Base-by-base conservation (phyloP, 225 moss, liverwort and hornwort genomes). In the Physcomitrellopsis africana region DNA sequence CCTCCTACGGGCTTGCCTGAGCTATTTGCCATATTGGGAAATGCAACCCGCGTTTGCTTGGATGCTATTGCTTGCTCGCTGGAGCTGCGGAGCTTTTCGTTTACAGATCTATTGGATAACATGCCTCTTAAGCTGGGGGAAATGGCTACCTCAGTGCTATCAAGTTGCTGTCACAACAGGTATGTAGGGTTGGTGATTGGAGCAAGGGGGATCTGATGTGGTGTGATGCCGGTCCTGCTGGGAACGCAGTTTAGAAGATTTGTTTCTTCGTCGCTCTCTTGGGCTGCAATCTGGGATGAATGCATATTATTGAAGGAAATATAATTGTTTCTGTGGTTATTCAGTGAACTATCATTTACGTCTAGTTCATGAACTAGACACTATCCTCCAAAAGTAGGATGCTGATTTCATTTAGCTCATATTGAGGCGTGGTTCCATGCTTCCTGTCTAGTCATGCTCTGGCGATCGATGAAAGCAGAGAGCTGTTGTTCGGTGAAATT, bases 41-140 rank as follows among this genome's bases (percentile, higher is more conserved):
- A 73, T 75, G 97, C 94, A 45, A 83, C 87, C 13, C 97, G 97
- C 59, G 75, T 90, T 44, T 86, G 94, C 48, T 72, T 99, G 81
- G 97, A 99, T 76, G 97, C 94, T 69, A 90, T 99, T 65, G 94
- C 93, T 37, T 90, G 90, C 86, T 99, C 97, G 11, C 82, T 99
- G 62, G 93, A 99, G 70, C 84, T 99, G 10, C 84, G 97, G 67
- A 99, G 97, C 49, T 94, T 94, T 53, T 91, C 84, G 51, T 99
- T 99, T 67, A 89, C 94, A 61, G 97, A 99, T 76, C 73, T 99
- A 70, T 81, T 99, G 69, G 97, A 99, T 75, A 99, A 99, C 52
- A 91, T 99, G 24, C 97, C 97, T 27, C 71, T 99, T 58, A 90
- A 87, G 83, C 51, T 78, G 7, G 90, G 91, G 10, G 97, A 99